These are phyloP conservation scores for Xylariaceae sp. DNA, from an alignment of 2,329 filamentous ascomycete genomes.

Conservation along the genomic window DNA sequence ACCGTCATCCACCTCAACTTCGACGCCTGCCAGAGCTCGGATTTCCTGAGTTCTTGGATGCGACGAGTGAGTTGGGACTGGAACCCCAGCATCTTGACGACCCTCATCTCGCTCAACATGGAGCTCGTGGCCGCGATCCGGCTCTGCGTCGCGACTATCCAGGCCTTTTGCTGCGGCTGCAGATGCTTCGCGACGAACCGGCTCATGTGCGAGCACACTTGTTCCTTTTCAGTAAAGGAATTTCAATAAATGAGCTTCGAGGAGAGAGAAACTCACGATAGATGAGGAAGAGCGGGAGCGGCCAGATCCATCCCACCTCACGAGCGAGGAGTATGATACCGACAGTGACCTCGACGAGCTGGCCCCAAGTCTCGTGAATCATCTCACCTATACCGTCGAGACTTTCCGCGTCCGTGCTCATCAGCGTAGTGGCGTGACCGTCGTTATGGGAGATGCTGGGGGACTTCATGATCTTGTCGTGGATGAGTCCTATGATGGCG, in stretches of 20 bases:
- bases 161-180: conserved; percentile 32
- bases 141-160: conserved; percentile 37
- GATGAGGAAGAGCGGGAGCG: conserved; percentile 37
- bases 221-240: not conserved
- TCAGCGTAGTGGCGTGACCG: conserved; percentile 33
- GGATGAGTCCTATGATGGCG: conserved; percentile 33
- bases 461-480: conserved; percentile 29
- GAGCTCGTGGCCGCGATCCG: conserved; percentile 34
- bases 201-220: conserved; percentile 39
- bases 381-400: conserved; percentile 31
- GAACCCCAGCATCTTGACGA: conserved; percentile 37
- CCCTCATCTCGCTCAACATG: conserved; percentile 34
- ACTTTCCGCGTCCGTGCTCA: conserved; percentile 37
- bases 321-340: conserved; percentile 34
- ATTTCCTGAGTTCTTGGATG: conserved; percentile 25
- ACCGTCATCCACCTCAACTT: conserved; percentile 37
- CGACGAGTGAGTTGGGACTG: conserved; percentile 18
- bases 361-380: conserved; percentile 39
- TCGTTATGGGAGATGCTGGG: conserved; percentile 24
- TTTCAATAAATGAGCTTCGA: not conserved
- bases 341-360: conserved; percentile 36
- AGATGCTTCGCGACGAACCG: conserved; percentile 34
- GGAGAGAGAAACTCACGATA: conserved; percentile 29
- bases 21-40: conserved; percentile 31
- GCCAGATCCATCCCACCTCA: conserved; percentile 39